A percentile compares a stretch with the other conserved stretches of the same genome.
phyloP scores from a whole-genome alignment of 805 yeast genomes.

The Teunomyces aglyptinius region DNA sequence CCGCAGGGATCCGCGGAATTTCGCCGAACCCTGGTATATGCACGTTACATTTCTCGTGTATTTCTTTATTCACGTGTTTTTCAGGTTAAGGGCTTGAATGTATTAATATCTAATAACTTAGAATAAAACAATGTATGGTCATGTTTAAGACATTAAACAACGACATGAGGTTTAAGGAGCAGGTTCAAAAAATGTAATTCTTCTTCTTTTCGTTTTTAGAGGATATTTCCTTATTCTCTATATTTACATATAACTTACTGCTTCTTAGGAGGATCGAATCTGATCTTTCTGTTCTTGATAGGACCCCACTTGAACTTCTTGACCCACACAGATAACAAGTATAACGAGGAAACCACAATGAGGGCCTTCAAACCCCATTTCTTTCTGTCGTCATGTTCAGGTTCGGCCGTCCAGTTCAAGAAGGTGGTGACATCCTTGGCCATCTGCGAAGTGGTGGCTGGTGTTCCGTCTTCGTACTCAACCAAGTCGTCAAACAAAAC shows the following conservation, averaged over 20 bases:
- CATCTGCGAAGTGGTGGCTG: conserved; percentile 98
- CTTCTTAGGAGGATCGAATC: conserved; percentile 88
- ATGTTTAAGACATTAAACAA: neutral
- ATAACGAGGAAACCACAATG: conserved; percentile 72
- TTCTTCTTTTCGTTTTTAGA: neutral
- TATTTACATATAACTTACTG: conserved; percentile 10
- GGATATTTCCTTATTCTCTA: conserved; percentile 2
- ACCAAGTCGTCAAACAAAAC: conserved; percentile 96
- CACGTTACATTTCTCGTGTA: neutral
- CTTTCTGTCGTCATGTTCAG: conserved; percentile 98
- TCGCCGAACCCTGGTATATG: neutral
- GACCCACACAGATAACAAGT: conserved; percentile 82
- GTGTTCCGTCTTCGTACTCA: conserved; percentile 98
- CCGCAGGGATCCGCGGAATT: neutral
- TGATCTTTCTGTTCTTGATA: conserved; percentile 90
- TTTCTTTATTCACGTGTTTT: neutral
- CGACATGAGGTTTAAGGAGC: conserved; percentile 6
- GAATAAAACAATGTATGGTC: neutral
- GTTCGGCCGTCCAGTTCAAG: conserved; percentile 98
- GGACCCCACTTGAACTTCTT: conserved; percentile 98
- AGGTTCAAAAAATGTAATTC: neutral
- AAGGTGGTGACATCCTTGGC: conserved; percentile 96
- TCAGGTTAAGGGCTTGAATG: neutral
- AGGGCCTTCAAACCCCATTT: conserved; percentile 93
- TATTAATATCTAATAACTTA: conserved; percentile 3